Evolutionary conservation across 2,329 filamentous ascomycete genomes (phyloP), one percentile per base, ranked within the genome.

Genomic region (Lecanicillium sp.): DNA sequence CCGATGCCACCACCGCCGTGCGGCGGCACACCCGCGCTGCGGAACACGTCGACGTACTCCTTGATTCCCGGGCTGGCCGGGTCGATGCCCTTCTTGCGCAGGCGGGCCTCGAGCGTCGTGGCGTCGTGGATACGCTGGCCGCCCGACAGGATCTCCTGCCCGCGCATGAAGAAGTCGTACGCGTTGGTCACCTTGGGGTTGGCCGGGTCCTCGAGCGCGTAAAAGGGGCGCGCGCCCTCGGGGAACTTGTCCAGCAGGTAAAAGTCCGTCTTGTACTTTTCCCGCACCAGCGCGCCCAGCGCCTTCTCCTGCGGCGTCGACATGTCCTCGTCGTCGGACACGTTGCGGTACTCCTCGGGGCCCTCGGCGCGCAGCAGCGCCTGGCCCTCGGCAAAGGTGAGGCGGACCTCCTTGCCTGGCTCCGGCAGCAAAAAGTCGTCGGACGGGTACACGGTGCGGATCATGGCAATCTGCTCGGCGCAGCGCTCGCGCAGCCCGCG

Each of bases 191-290:
- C 74, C 27, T 71, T 69, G 40, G 76, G 70, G 51, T 84, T 76
- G 31, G 74, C 67, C 3, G 77, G 76, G 55, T 85, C 84, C 39
- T 85, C 79, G 68, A 90, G 87, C 45, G 90, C 88, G 65, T 96
- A 97, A 65, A 95, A 95, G 5, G 90, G 90, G 20, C 92, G 79
- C 15, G 92, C 86, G 28, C 72, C 71, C 61, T 92, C 80, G 32
- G 92, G 92, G 72, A 95, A 98, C 65, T 97, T 92, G 71, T 97
- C 90, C 46, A 98, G 76, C 17, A 94, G 82, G 68, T 95, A 97
- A 68, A 97, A 97, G 67, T 98, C 92, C 44, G 88, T 92, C 58
- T 84, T 77, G 73, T 84, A 95, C 66, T 95, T 96, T 52, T 86
- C 74, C 41, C 86, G 82, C 49, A 97, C 79, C 34, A 97, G 72